These are phyloP conservation scores for Angomonas ambiguus DNA, from an alignment of 208 protist species.

Conservation along the genomic window DNA sequence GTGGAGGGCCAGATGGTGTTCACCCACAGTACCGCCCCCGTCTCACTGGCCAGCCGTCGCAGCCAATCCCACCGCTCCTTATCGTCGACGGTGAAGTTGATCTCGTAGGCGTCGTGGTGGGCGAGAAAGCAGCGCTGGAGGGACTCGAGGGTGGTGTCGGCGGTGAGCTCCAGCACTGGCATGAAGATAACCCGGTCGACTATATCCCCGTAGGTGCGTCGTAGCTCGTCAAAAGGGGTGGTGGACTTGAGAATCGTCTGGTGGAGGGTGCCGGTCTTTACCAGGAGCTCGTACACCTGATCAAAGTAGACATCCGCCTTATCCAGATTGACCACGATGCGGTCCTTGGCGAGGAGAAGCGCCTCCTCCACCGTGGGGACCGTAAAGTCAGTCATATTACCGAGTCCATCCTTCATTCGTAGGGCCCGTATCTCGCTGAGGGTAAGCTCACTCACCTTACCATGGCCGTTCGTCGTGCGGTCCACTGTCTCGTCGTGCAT, in stretches of 20 bases:
- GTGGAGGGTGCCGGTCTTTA: slow-evolving; percentile 33
- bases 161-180: slow-evolving; percentile 45
- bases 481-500: slow-evolving; percentile 71
- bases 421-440: slow-evolving; percentile 39
- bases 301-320: slow-evolving; percentile 63
- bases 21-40: slow-evolving; percentile 42
- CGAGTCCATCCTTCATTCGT: slow-evolving; percentile 58
- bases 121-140: slow-evolving; percentile 27
- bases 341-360: slow-evolving; percentile 27
- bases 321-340: slow-evolving; percentile 54
- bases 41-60: slow-evolving; percentile 24
- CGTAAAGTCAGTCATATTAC: slow-evolving; percentile 70
- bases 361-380: slow-evolving; percentile 53
- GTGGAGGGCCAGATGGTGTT: slow-evolving; percentile 67
- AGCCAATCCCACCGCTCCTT: slow-evolving; percentile 30
- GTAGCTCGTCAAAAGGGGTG: slow-evolving; percentile 31
- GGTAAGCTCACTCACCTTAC: slow-evolving; percentile 44
- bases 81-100: slow-evolving; percentile 49
- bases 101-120: slow-evolving; percentile 42
- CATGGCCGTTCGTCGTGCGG: slow-evolving; percentile 38
- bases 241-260: slow-evolving; percentile 64
- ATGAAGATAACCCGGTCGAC: slow-evolving; percentile 57
- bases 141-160: slow-evolving; percentile 30
- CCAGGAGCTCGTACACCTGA: slow-evolving; percentile 37
- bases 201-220: slow-evolving; percentile 30